A percentile compares a stretch with the other conserved stretches of the same genome.
phyloP scores from a whole-genome alignment of 495 filamentous ascomycete species.

The Parachaetomium inaequale region DNA sequence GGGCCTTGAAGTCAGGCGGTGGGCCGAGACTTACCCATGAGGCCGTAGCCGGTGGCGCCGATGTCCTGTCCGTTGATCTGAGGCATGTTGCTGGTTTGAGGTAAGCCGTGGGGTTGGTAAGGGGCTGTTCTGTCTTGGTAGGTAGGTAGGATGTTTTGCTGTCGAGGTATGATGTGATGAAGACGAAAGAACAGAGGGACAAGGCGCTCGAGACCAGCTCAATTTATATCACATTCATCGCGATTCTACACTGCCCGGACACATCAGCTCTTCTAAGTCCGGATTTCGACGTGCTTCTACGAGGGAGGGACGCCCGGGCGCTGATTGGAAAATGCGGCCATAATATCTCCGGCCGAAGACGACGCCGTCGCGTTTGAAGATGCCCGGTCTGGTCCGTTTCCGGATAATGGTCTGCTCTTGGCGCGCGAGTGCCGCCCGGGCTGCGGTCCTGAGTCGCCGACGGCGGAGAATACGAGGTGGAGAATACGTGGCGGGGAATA shows the following conservation, averaged over 20 bases:
- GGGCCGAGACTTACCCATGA: conserved; percentile 46
- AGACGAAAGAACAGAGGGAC: neutral
- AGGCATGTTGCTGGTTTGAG: conserved; percentile 39
- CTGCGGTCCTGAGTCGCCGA: no score
- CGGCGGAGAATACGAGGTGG: no score
- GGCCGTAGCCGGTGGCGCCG: conserved; percentile 55
- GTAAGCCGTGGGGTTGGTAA: neutral
- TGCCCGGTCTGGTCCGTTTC: no score
- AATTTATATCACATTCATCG: neutral
- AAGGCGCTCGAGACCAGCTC: neutral
- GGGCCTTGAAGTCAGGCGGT: neutral
- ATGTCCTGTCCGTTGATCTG: conserved; percentile 49
- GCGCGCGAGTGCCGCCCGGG: no score
- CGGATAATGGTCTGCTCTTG: no score
- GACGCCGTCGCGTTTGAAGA: no score
- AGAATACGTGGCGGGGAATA: no score
- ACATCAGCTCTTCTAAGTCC: neutral
- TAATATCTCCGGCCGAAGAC: neutral
- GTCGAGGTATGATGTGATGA: neutral
- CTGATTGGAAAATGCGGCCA: neutral
- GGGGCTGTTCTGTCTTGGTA: neutral
- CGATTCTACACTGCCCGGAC: neutral
- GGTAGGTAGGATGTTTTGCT: neutral
- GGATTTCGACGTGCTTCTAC: neutral
- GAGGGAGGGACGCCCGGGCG: no score